Percentiles rank a stretch among this genome's conserved stretches.
Conservation (phyloP, 2,329 filamentous ascomycete genomes). For the Seiridium unicorne region DNA sequence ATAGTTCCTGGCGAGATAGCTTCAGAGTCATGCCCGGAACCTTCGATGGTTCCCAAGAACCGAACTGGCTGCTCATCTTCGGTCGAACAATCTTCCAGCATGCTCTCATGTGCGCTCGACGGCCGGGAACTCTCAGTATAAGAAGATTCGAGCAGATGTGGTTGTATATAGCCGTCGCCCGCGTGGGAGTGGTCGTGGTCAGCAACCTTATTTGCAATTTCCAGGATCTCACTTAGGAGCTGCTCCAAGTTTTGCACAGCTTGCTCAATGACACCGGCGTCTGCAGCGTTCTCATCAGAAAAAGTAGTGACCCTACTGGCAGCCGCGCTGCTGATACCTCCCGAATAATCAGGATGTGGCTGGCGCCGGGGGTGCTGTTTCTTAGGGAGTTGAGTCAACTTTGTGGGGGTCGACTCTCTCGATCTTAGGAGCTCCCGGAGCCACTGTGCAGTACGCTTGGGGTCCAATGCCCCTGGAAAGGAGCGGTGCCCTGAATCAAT, state of each 20-base stretch:
- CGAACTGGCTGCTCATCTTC: constrained; percentile 11
- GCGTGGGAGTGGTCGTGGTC: constrained; percentile 26
- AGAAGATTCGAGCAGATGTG: not conserved
- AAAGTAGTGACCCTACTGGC: constrained; percentile 22
- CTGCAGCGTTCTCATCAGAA: constrained; percentile 20
- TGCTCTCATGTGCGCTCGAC: constrained; percentile 16
- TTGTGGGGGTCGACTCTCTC: constrained; percentile 11
- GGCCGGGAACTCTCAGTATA: not conserved
- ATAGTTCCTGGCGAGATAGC: constrained; percentile 8
- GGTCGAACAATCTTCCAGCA: constrained; percentile 10
- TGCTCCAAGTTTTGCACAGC: constrained; percentile 39
- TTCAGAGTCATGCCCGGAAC: constrained; percentile 11
- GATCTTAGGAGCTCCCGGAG: constrained; percentile 24
- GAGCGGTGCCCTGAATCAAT: constrained; percentile 5
- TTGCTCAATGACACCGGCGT: constrained; percentile 19
- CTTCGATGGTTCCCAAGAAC: constrained; percentile 14
- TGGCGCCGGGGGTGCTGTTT: constrained; percentile 19
- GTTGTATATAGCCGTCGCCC: constrained; percentile 17
- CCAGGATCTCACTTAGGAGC: constrained; percentile 44
- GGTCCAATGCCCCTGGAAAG: constrained; percentile 14
- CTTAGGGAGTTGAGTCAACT: constrained; percentile 23
- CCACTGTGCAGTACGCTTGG: constrained; percentile 22
- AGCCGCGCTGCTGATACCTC: constrained; percentile 8
- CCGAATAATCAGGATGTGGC: constrained; percentile 15
- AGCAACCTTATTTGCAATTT: constrained; percentile 39